A percentile compares a stretch with the other conserved stretches of the same genome.
These are phyloP conservation scores for Penicillium salamii DNA, from an alignment of 495 filamentous ascomycete species.

Conservation along the genomic window DNA sequence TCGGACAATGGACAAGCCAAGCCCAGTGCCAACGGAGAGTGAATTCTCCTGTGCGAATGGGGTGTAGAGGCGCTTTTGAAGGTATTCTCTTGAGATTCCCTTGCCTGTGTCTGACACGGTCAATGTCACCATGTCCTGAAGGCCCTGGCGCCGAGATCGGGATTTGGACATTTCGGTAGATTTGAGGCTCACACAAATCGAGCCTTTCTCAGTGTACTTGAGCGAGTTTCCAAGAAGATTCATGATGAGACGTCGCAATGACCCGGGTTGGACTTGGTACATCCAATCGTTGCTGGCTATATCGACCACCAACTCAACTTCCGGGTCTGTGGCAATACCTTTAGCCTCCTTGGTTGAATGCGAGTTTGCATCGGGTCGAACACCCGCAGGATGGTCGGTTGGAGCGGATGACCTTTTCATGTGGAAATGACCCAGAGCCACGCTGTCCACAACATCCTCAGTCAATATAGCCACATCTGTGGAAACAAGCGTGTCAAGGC, in stretches of 20 bases:
- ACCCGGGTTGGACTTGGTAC: conserved; percentile 68
- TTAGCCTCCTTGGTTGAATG: too few species aligned
- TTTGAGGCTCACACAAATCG: conserved; percentile 58
- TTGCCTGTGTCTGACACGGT: conserved; percentile 65
- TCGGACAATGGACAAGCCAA: conserved; percentile 53
- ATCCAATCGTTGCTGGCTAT: conserved; percentile 58
- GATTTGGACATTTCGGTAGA: conserved; percentile 36
- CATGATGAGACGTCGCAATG: conserved; percentile 74
- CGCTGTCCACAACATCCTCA: conserved; percentile 52
- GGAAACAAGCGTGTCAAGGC: conserved; percentile 43
- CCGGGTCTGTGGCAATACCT: conserved; percentile 3
- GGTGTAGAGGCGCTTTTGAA: conserved; percentile 64
- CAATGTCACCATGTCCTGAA: conserved; percentile 44
- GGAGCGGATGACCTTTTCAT: conserved; percentile 30
- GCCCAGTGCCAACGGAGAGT: conserved; percentile 52
- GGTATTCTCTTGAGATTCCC: conserved; percentile 71
- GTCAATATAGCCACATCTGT: conserved; percentile 40
- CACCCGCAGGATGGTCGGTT: conserved; percentile 24
- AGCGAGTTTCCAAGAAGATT: conserved; percentile 81
- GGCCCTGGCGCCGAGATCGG: conserved; percentile 31
- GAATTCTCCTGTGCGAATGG: conserved; percentile 76
- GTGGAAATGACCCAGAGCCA: conserved; percentile 49
- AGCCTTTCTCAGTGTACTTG: conserved; percentile 71
- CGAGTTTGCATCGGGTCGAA: conserved; percentile 9
- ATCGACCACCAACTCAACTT: conserved; percentile 61